A percentile compares a stretch with the other conserved stretches of the same genome.
Conservation (phyloP, 805 yeast species). For the Metschnikowia lochheadii region DNA sequence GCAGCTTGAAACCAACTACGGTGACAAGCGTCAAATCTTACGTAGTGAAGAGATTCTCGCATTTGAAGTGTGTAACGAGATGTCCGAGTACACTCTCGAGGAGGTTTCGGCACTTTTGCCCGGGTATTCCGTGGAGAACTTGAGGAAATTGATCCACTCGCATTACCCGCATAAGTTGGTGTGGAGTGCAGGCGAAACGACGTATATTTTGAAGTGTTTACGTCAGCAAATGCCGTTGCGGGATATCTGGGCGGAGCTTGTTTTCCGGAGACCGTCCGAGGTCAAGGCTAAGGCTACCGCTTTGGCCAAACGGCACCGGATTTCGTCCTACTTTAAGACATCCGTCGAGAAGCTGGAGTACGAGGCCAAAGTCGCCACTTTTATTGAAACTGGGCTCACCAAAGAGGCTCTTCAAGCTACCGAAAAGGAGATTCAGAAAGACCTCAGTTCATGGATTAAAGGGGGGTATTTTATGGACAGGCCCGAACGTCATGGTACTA, state of each 20-base stretch:
- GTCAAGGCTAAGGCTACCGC: constrained; percentile 7
- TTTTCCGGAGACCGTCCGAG: constrained; percentile 11
- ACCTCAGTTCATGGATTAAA: not conserved
- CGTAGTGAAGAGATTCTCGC: constrained; percentile 12
- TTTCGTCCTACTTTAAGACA: not conserved
- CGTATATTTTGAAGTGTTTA: constrained; percentile 8
- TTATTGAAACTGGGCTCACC: constrained; percentile 20
- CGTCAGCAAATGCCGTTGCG: constrained; percentile 6
- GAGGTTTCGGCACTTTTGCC: constrained; percentile 11
- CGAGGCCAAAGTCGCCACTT: constrained; percentile 6
- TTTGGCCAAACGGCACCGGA: constrained; percentile 4
- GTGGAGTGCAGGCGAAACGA: constrained; percentile 12
- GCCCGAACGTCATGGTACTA: not conserved
- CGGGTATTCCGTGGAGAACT: constrained; percentile 5
- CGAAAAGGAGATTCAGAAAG: constrained; percentile 9
- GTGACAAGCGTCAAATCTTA: constrained; percentile 8
- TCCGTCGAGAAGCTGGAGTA: constrained; percentile 9
- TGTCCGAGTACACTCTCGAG: constrained; percentile 3
- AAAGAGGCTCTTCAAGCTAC: constrained; percentile 12
- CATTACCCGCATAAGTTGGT: constrained; percentile 13
- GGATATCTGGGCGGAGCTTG: constrained; percentile 5
- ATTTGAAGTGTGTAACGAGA: constrained; percentile 12
- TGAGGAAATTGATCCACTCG: constrained; percentile 6
- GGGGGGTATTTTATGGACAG: not conserved
- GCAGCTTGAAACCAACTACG: constrained; percentile 13